Percentiles rank a stretch among this genome's conserved stretches.
Evolutionary conservation across 257 asterid species (phyloP).

Genomic region (Gentiana macrophylla): DNA sequence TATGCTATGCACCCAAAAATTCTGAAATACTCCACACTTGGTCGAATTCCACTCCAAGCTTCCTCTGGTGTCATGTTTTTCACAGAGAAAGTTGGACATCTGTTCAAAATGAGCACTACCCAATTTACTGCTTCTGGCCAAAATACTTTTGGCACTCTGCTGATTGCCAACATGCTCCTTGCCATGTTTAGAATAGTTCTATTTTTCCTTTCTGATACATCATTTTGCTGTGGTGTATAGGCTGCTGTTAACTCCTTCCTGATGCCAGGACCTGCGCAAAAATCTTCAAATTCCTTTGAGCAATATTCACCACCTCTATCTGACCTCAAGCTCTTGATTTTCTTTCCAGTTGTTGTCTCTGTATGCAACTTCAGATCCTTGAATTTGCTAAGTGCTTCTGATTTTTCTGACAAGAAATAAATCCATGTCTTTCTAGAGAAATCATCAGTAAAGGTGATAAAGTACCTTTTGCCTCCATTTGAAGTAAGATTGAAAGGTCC

Average conservation of each 20-base stretch:
- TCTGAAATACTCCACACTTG: not conserved
- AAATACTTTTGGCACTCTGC: no score
- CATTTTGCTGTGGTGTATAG: not conserved
- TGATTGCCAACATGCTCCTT: no score
- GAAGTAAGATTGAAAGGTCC: not conserved
- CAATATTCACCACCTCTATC: not conserved
- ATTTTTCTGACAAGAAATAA: no score
- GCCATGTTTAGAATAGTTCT: not conserved
- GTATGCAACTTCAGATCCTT: not conserved
- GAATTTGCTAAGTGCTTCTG: not conserved
- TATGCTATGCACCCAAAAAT: not conserved
- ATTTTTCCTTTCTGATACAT: not conserved
- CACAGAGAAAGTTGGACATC: not conserved
- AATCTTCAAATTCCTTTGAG: not conserved
- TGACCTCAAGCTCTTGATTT: not conserved
- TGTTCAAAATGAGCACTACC: not conserved
- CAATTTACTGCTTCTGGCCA: not conserved
- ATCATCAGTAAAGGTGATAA: no score
- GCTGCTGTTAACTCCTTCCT: no score
- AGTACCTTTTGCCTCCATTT: no score
- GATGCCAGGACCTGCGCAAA: not conserved
- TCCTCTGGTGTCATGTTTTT: not conserved
- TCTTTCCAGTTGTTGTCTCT: not conserved
- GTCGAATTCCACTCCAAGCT: not conserved
- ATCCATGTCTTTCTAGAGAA: no score